Evolutionary conservation across 306 rosid species (phyloP).

Genomic region (Vigna nakashimae): DNA sequence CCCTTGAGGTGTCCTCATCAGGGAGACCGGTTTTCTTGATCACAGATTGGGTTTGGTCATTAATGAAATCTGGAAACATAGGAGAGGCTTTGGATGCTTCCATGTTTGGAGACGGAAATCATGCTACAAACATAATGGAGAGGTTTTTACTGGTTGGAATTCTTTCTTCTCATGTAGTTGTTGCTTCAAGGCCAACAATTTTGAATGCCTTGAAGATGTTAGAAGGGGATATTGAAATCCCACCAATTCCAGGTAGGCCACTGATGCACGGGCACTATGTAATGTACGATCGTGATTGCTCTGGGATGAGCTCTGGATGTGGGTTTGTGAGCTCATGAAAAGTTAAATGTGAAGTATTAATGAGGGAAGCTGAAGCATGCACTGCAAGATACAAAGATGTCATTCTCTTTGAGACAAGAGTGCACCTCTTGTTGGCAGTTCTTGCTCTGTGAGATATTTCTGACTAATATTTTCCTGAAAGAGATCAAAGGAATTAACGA

Average conservation of each 20-base stretch:
- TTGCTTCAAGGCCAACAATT: slow-evolving; percentile 83
- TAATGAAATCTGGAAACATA: slow-evolving; percentile 68
- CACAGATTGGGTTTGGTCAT: slow-evolving; percentile 96
- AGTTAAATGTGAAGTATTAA: not conserved
- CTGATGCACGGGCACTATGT: slow-evolving; percentile 66
- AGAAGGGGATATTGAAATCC: slow-evolving; percentile 96
- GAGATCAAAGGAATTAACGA: not conserved
- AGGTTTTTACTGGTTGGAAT: slow-evolving; percentile 83
- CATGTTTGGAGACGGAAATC: slow-evolving; percentile 59
- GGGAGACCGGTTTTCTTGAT: slow-evolving; percentile 76
- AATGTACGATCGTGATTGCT: slow-evolving; percentile 22
- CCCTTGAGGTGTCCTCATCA: slow-evolving; percentile 73
- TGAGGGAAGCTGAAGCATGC: not conserved
- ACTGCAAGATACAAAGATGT: not conserved
- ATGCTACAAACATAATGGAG: slow-evolving; percentile 69
- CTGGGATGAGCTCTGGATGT: slow-evolving; percentile 20
- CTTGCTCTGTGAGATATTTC: not conserved
- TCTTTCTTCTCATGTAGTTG: slow-evolving; percentile 80
- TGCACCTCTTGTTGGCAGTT: not conserved
- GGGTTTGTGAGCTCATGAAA: slow-evolving; percentile 24
- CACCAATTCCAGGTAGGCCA: slow-evolving; percentile 82
- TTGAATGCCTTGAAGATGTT: slow-evolving; percentile 86
- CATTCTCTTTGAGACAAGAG: not conserved
- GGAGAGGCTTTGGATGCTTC: slow-evolving; percentile 69
- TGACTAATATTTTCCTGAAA: not conserved